Base-by-base conservation (phyloP, 2,329 filamentous ascomycete species). In the Colletotrichum sp. region DNA sequence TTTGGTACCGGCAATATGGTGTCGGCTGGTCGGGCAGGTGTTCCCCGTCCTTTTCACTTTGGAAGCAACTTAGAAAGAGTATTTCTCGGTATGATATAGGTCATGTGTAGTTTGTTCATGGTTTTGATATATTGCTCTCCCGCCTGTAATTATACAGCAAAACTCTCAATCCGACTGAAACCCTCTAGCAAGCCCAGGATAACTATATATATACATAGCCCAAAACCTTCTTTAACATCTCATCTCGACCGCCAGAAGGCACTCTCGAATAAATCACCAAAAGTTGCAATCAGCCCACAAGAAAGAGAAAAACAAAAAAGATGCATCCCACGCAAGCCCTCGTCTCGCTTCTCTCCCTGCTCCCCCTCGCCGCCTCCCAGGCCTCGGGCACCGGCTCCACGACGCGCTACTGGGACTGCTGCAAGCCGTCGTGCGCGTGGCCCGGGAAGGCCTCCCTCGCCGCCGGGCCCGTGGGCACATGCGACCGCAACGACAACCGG, bases 361-460 rank as follows among this genome's bases (percentile, higher is more conserved):
- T 80, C 39, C 66, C 73, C 63, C 28, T n/a, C 10, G 76, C 77
- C 15, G 28, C 76, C 18, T 34, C 78, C 21, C 82, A 83, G 52
- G 79, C 79, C 34, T 80, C 80, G 7, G 80, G 81, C 66, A 77
- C 63, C n/a, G 81, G 81, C 59, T 64, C 28, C 8, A 86, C 85
- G 44, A 86, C 84, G 10, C 80, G 84, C 24, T 86, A 85, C 79
- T 85, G 87, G 85, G 90, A 92, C 81, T 92, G 90, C 84, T 92
- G 90, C 85, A 92, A 92, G 83, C 87, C 89, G 28, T 90, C 89
- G 30, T 92, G 91, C 80, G 86, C 84, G 12, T 88, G 90, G 90
- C 83, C 86, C 34, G 86, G 84, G 63, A 92, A 92, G 80, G 86
- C 69, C 81, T 26, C 26, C 28, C 87, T 82, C 76, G 82, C 78